These are phyloP conservation scores for Epithemia pelagica DNA, from an alignment of 108 stramenopile species.

Conservation along the genomic window DNA sequence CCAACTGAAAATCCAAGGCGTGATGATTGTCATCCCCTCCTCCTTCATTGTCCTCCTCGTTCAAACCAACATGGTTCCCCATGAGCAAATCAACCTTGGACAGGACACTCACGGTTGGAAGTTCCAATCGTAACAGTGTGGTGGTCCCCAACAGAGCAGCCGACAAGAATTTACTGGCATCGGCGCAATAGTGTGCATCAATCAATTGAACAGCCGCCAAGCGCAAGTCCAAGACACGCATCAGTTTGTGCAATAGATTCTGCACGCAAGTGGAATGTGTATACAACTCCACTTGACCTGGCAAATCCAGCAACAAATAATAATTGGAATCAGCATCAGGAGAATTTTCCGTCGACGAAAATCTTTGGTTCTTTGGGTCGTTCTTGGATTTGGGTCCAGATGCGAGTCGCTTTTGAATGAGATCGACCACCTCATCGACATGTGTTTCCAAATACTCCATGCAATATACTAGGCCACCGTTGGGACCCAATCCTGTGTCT, in stretches of 20 bases:
- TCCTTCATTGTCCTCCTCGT: constrained; percentile 7
- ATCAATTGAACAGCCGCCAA: constrained; percentile 91
- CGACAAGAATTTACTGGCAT: constrained; percentile 87
- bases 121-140: constrained; percentile 92
- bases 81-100: constrained; percentile 87
- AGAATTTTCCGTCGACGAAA: background rate
- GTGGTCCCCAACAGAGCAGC: constrained; percentile 87
- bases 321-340: background rate
- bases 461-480: constrained; percentile 94
- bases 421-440: constrained; percentile 43
- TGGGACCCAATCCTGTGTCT: constrained; percentile 88
- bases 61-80: no score
- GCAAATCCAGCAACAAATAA: constrained; percentile 93
- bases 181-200: constrained; percentile 91
- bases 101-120: constrained; percentile 95
- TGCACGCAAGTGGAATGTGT: constrained; percentile 80
- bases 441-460: constrained; percentile 92
- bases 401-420: constrained; percentile 26
- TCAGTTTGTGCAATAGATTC: constrained; percentile 52
- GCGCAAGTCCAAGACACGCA: constrained; percentile 73
- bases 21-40: constrained; percentile 26
- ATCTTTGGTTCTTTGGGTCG: background rate
- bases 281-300: constrained; percentile 97
- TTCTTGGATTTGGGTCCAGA: constrained; percentile 9
- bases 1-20: constrained; percentile 62